These are phyloP conservation scores for Helicosporidium sp. DNA, from an alignment of 139 green algal genomes.

Conservation along the genomic window DNA sequence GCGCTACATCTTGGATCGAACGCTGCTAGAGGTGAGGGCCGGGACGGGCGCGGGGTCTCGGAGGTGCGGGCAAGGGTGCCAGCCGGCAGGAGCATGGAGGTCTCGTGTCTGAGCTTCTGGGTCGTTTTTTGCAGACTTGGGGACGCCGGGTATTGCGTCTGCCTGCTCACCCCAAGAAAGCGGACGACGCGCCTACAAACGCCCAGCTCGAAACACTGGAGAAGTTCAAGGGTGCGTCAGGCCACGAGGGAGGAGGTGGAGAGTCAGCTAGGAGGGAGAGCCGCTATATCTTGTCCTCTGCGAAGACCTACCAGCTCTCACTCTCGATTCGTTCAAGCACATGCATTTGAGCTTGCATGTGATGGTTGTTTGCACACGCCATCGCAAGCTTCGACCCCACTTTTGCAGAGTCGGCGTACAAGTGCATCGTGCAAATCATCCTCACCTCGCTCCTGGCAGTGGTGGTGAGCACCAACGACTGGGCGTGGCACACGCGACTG, in stretches of 20 bases:
- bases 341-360: too few relatives aligned
- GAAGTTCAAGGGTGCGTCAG: slow-evolving; percentile 8
- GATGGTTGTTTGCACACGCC: too few relatives aligned
- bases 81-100: not conserved
- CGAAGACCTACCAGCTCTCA: too few relatives aligned
- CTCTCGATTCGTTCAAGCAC: too few relatives aligned
- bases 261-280: too few relatives aligned
- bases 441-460: slow-evolving; percentile 10
- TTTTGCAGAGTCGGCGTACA: slow-evolving; percentile 22
- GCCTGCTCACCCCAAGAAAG: slow-evolving; percentile 1
- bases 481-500: slow-evolving; percentile 30
- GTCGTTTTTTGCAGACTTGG: not conserved
- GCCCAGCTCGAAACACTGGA: slow-evolving; percentile 4
- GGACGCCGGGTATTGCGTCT: not conserved
- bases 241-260: not conserved
- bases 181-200: not conserved
- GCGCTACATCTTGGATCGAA: slow-evolving; percentile 11
- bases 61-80: not conserved
- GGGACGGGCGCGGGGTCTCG: not conserved
- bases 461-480: slow-evolving; percentile 16
- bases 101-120: not conserved
- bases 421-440: slow-evolving; percentile 12
- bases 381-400: too few relatives aligned
- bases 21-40: slow-evolving; percentile 9
- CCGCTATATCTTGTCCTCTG: too few relatives aligned